Evolutionary conservation across 2,329 filamentous ascomycete species (phyloP), one percentile per base, ranked within the genome.

Genomic region (Claviceps digitariae): DNA sequence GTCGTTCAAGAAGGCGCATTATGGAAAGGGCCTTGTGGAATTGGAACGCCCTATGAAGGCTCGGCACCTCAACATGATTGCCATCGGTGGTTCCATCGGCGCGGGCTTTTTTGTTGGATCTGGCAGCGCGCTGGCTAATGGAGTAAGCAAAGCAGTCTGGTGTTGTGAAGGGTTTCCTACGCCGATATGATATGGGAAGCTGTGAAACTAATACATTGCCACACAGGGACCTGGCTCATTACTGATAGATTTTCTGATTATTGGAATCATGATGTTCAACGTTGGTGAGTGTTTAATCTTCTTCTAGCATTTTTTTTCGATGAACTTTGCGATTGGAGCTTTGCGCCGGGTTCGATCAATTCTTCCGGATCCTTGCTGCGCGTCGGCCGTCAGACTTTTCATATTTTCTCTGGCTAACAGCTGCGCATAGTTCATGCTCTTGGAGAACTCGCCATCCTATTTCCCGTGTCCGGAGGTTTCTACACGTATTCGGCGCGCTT

Each of bases 101-200:
- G 78, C 78, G 56, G 78, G 78, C 66, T 79, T 82, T 71, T 82
- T 81, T 65, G 78, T 82, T 57, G 77, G 78, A 60, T 78, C 75
- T 12, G 77, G 77, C 55, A 63, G 68, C 57, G 76, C 75, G 53
- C 67, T 81, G 13, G 57, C 59, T 56, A 72, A 61, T 25, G 76
- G 76, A 64, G 70, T 72, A 66, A 57, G 69, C 8, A 27, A n/a
- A n/a, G n/a, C n/a, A n/a, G 12, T 48, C 9, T n/a, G 25, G 17
- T 20, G 17, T 27, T 38, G 17, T 27, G 17, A 20, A 9, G 17
- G 3, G 2, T 25, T 21, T 15, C 6, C 21, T 27, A 25, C 9
- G 10, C 48, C 25, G 10, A 21, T 15, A 25, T 9, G 36, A 15
- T 20, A 2, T 8, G 23, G 12, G 21, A 4, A 29, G 8, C 17